Evolutionary conservation across 78 protist species (phyloP).

Genomic region (Dictyostelium intermedium): DNA sequence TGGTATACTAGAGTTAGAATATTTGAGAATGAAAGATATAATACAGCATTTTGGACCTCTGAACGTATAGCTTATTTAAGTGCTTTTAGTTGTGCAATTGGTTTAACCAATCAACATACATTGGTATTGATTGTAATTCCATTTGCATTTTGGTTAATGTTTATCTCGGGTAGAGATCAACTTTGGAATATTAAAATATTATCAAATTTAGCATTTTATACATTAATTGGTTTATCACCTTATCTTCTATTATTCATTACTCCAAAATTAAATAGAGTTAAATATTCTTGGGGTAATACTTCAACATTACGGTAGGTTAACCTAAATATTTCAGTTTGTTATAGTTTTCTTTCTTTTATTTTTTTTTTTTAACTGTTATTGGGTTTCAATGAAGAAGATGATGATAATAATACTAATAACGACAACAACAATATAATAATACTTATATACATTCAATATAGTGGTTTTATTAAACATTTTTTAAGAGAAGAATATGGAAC

Average conservation of each 20-base stretch:
- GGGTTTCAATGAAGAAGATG: too few relatives aligned
- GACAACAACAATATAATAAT: background rate
- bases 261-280: slow-evolving; percentile 4
- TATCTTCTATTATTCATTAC: slow-evolving; percentile 69
- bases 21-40: slow-evolving; percentile 44
- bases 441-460: background rate
- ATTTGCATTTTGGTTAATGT: slow-evolving; percentile 64
- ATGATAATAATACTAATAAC: background rate
- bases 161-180: slow-evolving; percentile 42
- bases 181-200: slow-evolving; percentile 10
- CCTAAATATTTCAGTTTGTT: too few relatives aligned
- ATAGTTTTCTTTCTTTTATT: too few relatives aligned
- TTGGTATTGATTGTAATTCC: slow-evolving; percentile 70
- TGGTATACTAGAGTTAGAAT: slow-evolving; percentile 43
- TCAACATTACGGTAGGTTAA: slow-evolving; percentile 65
- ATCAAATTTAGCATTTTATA: background rate
- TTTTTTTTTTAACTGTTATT: too few relatives aligned
- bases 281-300: slow-evolving; percentile 76
- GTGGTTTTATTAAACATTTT: slow-evolving; percentile 87
- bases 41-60: slow-evolving; percentile 46
- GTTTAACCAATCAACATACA: slow-evolving; percentile 91
- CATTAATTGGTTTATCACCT: slow-evolving; percentile 79
- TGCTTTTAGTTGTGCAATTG: slow-evolving; percentile 80
- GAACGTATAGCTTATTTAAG: slow-evolving; percentile 51
- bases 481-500: slow-evolving; percentile 90